A percentile compares a stretch with the other conserved stretches of the same genome.
These are phyloP conservation scores for Rhododendron ferrugineum DNA, from an alignment of 148 eudicot species.

Conservation along the genomic window DNA sequence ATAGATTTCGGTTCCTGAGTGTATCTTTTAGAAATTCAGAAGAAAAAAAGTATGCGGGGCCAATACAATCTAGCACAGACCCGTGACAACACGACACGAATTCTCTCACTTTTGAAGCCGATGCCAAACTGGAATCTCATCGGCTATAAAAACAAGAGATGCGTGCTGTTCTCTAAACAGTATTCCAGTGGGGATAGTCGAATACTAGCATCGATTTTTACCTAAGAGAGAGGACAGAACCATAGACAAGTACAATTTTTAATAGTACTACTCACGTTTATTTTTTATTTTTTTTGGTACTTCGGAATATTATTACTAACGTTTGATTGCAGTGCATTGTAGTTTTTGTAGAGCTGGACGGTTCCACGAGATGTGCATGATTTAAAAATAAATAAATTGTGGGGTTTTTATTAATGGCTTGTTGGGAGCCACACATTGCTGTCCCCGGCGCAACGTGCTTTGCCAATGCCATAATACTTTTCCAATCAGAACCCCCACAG, in stretches of 20 bases:
- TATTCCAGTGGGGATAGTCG: neutral
- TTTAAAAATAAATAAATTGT: constrained; percentile 5
- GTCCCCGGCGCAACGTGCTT: constrained; percentile 32
- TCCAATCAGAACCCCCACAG: constrained; percentile 9
- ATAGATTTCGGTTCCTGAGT: neutral
- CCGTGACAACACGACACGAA: neutral
- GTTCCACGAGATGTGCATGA: constrained; percentile 8
- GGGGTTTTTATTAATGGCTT: neutral
- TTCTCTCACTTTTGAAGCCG: neutral
- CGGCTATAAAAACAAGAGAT: neutral
- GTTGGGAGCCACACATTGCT: constrained; percentile 32
- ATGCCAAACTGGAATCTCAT: neutral
- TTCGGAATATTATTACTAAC: neutral
- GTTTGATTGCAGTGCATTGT: neutral
- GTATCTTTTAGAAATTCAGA: neutral
- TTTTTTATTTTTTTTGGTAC: neutral
- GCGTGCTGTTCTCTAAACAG: neutral
- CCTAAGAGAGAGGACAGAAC: neutral
- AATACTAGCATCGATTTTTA: neutral
- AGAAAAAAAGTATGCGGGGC: neutral
- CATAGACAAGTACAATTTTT: neutral
- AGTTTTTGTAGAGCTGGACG: neutral
- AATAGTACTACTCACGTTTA: neutral
- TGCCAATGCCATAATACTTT: constrained; percentile 17
- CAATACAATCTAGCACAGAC: neutral